Evolutionary conservation across 345 rosid species (phyloP).

Genomic region (Triadica sebifera): DNA sequence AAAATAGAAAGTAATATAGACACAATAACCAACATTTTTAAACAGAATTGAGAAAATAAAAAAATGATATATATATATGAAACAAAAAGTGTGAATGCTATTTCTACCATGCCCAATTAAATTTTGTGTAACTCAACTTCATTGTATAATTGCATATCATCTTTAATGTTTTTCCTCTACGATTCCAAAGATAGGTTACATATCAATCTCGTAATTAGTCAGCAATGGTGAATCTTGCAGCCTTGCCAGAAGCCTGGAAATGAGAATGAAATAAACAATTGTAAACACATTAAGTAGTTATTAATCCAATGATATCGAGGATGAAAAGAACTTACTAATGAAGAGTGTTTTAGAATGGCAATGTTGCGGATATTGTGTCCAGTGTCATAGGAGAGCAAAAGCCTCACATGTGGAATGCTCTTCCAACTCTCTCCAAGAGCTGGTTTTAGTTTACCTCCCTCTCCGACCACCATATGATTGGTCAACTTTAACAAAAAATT

Average conservation of each 20-base stretch:
- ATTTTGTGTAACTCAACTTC: too few species aligned
- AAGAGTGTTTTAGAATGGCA: conserved; percentile 65
- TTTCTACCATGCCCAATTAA: too few species aligned
- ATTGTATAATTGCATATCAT: too few species aligned
- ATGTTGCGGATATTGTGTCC: conserved; percentile 37
- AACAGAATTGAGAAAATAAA: too few species aligned
- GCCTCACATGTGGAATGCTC: conserved; percentile 74
- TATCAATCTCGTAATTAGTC: conserved; percentile 6
- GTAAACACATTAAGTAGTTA: not conserved
- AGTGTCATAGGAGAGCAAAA: conserved; percentile 46
- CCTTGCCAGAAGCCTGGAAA: conserved; percentile 39
- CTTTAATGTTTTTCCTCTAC: too few species aligned
- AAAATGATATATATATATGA: too few species aligned
- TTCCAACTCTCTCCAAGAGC: conserved; percentile 95
- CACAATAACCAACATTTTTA: too few species aligned
- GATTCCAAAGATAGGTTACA: too few species aligned
- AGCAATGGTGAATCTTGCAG: conserved; percentile 32
- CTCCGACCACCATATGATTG: conserved; percentile 81
- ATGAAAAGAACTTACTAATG: conserved; percentile 36
- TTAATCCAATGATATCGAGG: too few species aligned
- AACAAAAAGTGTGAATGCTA: too few species aligned
- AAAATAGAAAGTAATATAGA: too few species aligned
- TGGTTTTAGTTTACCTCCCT: conserved; percentile 61
- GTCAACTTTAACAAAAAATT: conserved; percentile 49
- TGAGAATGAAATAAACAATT: not conserved